phyloP scores from a whole-genome alignment of 2,329 filamentous ascomycete genomes.

The Nemania bipapillata region DNA sequence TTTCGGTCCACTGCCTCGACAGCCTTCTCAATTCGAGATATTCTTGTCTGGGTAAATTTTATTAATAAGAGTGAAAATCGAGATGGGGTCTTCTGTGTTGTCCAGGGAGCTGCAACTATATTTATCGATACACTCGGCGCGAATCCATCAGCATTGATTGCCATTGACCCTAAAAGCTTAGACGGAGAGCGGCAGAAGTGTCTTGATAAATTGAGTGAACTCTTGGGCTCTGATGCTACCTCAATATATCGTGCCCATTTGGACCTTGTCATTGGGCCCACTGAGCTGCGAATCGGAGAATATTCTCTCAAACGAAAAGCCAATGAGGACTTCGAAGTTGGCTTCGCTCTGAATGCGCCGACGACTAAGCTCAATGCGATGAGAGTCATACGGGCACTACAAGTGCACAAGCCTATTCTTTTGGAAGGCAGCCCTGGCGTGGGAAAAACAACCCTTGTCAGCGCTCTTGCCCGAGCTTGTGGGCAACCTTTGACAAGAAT shows the following conservation, averaged over 20 bases:
- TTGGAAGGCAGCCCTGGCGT: constrained; percentile 98
- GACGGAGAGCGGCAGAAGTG: constrained; percentile 77
- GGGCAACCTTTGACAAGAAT: constrained; percentile 89
- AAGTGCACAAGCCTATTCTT: constrained; percentile 88
- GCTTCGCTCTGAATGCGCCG: constrained; percentile 85
- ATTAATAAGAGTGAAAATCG: constrained; percentile 73
- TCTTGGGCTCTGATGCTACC: constrained; percentile 72
- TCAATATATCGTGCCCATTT: constrained; percentile 73
- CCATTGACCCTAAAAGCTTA: constrained; percentile 75
- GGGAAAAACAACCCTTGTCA: constrained; percentile 93
- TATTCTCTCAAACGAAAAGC: constrained; percentile 73
- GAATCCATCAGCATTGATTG: constrained; percentile 88
- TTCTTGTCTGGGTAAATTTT: constrained; percentile 93
- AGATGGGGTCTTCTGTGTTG: constrained; percentile 60
- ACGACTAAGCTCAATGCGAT: constrained; percentile 92
- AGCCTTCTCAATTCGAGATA: constrained; percentile 88
- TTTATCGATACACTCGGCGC: constrained; percentile 96
- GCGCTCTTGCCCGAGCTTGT: constrained; percentile 81
- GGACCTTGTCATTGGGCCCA: constrained; percentile 64
- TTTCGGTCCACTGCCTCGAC: constrained; percentile 81
- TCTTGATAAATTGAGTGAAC: constrained; percentile 73
- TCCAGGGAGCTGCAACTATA: constrained; percentile 93
- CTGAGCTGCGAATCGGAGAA: constrained; percentile 73
- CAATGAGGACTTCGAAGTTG: constrained; percentile 62
- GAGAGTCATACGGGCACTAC: constrained; percentile 87